phyloP scores from a whole-genome alignment of 2,329 filamentous ascomycete species.

The Pseudophaeomoniella oleicola region DNA sequence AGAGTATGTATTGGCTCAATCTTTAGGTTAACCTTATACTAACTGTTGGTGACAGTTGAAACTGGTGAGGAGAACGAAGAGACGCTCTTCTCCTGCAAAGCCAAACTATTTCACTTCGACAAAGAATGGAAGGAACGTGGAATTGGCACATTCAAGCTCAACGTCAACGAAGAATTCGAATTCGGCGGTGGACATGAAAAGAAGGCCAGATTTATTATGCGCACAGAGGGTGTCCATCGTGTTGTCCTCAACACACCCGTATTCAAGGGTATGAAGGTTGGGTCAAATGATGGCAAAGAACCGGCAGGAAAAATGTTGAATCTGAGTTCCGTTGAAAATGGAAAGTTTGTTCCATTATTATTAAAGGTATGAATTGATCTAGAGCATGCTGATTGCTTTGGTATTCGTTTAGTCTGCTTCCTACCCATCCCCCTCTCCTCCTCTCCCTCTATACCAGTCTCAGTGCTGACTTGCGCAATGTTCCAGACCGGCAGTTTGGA shows the following conservation, averaged over 20 bases:
- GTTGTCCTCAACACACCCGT: conserved; percentile 77
- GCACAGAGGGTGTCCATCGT: conserved; percentile 76
- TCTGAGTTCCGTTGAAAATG: conserved; percentile 44
- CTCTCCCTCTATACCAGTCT: background rate
- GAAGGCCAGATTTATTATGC: conserved; percentile 66
- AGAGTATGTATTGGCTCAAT: conserved; percentile 45
- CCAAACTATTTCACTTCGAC: conserved; percentile 70
- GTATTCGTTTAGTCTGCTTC: background rate
- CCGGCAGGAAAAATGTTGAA: conserved; percentile 57
- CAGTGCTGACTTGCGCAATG: no score
- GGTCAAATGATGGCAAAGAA: conserved; percentile 46
- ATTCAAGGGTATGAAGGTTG: conserved; percentile 64
- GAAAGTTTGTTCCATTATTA: conserved; percentile 36
- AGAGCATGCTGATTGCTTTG: background rate
- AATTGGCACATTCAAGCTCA: conserved; percentile 21
- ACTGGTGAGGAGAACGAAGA: conserved; percentile 77
- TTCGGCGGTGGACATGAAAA: conserved; percentile 16
- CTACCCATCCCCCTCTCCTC: background rate
- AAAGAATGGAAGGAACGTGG: conserved; percentile 66
- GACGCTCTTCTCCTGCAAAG: conserved; percentile 59
- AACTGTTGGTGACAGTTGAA: conserved; percentile 56
- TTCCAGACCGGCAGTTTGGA: conserved; percentile 1
- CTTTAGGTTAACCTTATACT: no score
- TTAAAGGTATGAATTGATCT: conserved; percentile 37
- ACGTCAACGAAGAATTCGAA: conserved; percentile 17